A percentile compares a stretch with the other conserved stretches of the same genome.
These are phyloP conservation scores for Achlya hypogyna DNA, from an alignment of 352 stramenopile species.

Conservation along the genomic window DNA sequence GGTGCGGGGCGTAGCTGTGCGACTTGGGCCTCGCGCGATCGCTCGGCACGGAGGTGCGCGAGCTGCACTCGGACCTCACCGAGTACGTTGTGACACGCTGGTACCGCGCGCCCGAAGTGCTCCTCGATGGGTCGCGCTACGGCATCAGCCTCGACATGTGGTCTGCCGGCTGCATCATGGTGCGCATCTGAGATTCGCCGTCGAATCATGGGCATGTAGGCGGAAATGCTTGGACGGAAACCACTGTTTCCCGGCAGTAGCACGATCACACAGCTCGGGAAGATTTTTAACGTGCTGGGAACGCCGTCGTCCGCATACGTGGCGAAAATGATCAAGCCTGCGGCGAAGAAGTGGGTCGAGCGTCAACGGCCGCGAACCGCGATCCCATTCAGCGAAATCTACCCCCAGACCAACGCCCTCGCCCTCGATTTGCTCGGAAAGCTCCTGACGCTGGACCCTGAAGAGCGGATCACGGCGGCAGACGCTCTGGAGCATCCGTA, in stretches of 20 bases:
- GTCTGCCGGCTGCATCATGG: constrained; percentile 92
- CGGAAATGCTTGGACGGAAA: constrained; percentile 89
- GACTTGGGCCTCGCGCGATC: constrained; percentile 90
- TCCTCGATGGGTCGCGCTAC: constrained; percentile 83
- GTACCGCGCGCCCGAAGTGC: constrained; percentile 84
- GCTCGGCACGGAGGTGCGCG: constrained; percentile 28
- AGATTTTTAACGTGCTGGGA: constrained; percentile 91
- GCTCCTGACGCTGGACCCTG: constrained; percentile 55
- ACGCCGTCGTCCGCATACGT: constrained; percentile 70
- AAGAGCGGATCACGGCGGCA: constrained; percentile 75
- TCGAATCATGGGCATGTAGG: constrained; percentile 19
- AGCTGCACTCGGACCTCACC: constrained; percentile 53
- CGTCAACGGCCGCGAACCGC: constrained; percentile 39
- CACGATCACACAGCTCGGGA: constrained; percentile 95
- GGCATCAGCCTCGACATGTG: constrained; percentile 69
- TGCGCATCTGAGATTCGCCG: not conserved
- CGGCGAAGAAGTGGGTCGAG: constrained; percentile 59
- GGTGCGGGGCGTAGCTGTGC: constrained; percentile 55
- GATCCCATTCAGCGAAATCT: constrained; percentile 67
- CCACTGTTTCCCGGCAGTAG: constrained; percentile 94
- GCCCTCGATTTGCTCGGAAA: constrained; percentile 68
- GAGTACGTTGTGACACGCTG: constrained; percentile 73
- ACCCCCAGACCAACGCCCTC: constrained; percentile 57
- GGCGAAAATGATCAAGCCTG: constrained; percentile 53
- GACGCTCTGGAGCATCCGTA: constrained; percentile 95